Conservation (phyloP, 768 basidiomycete genomes). For the Russula earlei region DNA sequence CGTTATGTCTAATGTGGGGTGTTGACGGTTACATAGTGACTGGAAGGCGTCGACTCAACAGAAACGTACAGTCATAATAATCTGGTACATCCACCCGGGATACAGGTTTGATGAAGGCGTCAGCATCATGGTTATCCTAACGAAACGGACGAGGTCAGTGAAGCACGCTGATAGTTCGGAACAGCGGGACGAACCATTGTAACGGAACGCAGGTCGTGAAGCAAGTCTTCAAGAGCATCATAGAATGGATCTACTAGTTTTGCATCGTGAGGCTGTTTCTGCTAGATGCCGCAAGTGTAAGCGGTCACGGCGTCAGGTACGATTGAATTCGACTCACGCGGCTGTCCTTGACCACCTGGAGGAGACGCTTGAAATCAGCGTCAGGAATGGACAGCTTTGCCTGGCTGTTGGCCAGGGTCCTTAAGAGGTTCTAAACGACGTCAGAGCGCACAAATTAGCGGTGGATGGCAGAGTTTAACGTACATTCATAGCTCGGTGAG, state of each 20-base stretch:
- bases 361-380: constrained; percentile 69
- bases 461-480: constrained; percentile 26
- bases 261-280: constrained; percentile 44
- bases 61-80: constrained; percentile 75
- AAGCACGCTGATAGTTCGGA: constrained; percentile 25
- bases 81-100: constrained; percentile 84
- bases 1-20: constrained; percentile 58
- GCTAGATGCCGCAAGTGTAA: constrained; percentile 20
- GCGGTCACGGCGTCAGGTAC: constrained; percentile 17
- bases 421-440: constrained; percentile 66
- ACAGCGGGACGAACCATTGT: constrained; percentile 44
- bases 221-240: constrained; percentile 83
- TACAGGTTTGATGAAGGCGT: constrained; percentile 90
- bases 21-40: background rate
- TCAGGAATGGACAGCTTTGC: constrained; percentile 50
- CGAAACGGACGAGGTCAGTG: constrained; percentile 14
- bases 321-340: constrained; percentile 49
- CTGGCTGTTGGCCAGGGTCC: constrained; percentile 74
- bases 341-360: constrained; percentile 79
- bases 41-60: background rate
- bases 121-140: constrained; percentile 81
- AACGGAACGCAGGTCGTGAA: constrained; percentile 74
- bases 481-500: constrained; percentile 30
- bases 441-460: constrained; percentile 15
- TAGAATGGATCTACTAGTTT: constrained; percentile 86